Evolutionary conservation across 2,329 filamentous ascomycete species (phyloP).

Genomic region (Neodidymelliopsis sp.): DNA sequence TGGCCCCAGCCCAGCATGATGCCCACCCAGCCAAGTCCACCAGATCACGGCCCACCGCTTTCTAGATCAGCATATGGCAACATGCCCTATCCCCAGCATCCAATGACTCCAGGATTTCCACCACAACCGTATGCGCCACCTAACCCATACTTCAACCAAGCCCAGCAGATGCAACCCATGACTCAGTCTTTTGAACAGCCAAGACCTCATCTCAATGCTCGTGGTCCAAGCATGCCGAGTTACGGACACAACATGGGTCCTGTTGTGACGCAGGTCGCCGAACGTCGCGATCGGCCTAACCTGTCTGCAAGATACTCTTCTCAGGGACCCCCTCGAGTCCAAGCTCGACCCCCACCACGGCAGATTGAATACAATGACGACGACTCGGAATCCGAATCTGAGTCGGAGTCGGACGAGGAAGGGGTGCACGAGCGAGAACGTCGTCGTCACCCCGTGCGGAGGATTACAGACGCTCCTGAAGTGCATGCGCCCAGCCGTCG

Average conservation of each 20-base stretch:
- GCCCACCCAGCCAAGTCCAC: slow-evolving; percentile 30
- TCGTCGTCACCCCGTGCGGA: not conserved
- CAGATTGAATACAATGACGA: not conserved
- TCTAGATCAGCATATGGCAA: slow-evolving; percentile 39
- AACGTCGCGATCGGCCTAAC: slow-evolving; percentile 26
- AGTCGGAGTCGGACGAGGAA: slow-evolving; percentile 17
- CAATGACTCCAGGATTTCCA: not conserved
- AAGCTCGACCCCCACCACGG: not conserved
- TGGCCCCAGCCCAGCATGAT: slow-evolving; percentile 30
- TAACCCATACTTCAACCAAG: slow-evolving; percentile 5
- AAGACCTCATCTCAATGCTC: slow-evolving; percentile 26
- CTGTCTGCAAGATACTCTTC: slow-evolving; percentile 40
- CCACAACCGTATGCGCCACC: slow-evolving; percentile 18
- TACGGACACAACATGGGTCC: slow-evolving; percentile 5
- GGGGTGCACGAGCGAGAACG: slow-evolving; percentile 8
- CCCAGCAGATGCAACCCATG: slow-evolving; percentile 20
- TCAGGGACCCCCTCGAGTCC: slow-evolving; percentile 17
- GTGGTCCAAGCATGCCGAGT: not conserved
- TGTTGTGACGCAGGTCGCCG: slow-evolving; percentile 31
- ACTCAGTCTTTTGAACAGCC: slow-evolving; percentile 11
- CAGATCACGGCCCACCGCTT: slow-evolving; percentile 43
- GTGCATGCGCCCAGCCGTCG: slow-evolving; percentile 19
- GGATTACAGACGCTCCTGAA: not conserved
- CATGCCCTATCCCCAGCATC: slow-evolving; percentile 5
- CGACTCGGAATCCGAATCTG: slow-evolving; percentile 19